Base-by-base conservation (phyloP, 345 rosid species). In the Linum tenue region DNA sequence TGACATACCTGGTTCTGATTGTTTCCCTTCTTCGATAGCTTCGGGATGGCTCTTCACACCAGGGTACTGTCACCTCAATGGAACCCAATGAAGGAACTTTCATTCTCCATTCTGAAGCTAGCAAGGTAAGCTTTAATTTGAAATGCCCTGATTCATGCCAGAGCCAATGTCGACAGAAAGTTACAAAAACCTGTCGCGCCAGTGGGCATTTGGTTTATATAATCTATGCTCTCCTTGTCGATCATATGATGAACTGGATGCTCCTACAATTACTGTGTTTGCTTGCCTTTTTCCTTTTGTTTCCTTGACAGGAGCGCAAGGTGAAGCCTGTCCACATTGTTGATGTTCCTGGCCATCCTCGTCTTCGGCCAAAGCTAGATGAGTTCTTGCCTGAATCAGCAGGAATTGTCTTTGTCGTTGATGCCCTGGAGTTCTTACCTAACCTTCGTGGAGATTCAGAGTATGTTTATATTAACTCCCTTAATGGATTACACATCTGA, bases 291-390 rank as follows among this genome's bases (percentile, higher is more conserved):
- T 3, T 43, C 44, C 48, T 59, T 70, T 57, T 31, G 3, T 48
- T 16, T 70, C 53, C 56, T 64, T 74, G 56, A 69, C 81, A 83
- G 97, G 84, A 77, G 59, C 88, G 96, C 44, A 90, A 86, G 73
- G 37, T 76, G 57, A 84, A 82, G 73, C 94, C 94, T 56, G 84
- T 90, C 61, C 97, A 86, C 81, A 78, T 90, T 72, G 87, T 88
- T 77, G 98, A 92, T 77, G 90, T 92, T 76, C 97, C 98, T 60
- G 98, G 98, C 37, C 96, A 90, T 75, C 81, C 91, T 77, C 94
- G 96, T 57, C 88, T 92, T 73, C 86, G 82, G 70, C 77, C 88
- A 40, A 86, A 92, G 75, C 78, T 90, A 64, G 97, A 92, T 39
- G 96, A 88, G 69, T 81, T 77, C 72, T 78, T 90, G 77, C 90